Evolutionary conservation across 345 rosid species (phyloP).

Genomic region (Stellera chamaejasme): DNA sequence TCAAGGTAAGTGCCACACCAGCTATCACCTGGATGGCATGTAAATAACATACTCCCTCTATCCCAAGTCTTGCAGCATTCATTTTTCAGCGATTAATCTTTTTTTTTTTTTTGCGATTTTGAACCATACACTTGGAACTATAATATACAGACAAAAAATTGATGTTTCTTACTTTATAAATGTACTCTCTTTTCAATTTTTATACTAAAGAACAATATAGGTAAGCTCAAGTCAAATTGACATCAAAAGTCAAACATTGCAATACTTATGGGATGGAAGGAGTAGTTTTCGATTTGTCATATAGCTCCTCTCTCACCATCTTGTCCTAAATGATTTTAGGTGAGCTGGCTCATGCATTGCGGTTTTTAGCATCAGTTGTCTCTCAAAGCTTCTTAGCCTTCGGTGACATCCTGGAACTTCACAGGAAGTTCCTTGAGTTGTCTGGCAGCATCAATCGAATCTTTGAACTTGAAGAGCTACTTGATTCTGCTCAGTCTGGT

Average conservation of each 20-base stretch:
- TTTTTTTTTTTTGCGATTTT: no score
- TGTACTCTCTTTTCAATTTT: no score
- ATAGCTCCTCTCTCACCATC: not conserved
- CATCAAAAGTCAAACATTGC: no score
- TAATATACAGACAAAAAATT: no score
- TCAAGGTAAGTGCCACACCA: conserved; percentile 46
- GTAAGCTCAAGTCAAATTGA: no score
- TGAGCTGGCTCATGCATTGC: conserved; percentile 90
- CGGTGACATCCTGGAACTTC: conserved; percentile 92
- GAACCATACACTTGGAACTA: no score
- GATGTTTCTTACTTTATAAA: no score
- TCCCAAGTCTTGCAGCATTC: no score
- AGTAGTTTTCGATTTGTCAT: not conserved
- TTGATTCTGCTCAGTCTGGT: conserved; percentile 86
- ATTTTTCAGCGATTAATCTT: no score
- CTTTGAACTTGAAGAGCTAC: conserved; percentile 94
- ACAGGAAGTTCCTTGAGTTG: conserved; percentile 86
- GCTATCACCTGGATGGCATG: not conserved
- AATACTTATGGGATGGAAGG: no score
- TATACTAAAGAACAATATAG: no score
- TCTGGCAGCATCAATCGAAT: conserved; percentile 86
- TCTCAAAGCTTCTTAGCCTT: conserved; percentile 98
- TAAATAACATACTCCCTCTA: no score
- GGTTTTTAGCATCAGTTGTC: conserved; percentile 93
- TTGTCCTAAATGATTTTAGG: conserved; percentile 35